Conservation (phyloP, 2,329 filamentous ascomycete species). For the Aureobasidium sp. region DNA sequence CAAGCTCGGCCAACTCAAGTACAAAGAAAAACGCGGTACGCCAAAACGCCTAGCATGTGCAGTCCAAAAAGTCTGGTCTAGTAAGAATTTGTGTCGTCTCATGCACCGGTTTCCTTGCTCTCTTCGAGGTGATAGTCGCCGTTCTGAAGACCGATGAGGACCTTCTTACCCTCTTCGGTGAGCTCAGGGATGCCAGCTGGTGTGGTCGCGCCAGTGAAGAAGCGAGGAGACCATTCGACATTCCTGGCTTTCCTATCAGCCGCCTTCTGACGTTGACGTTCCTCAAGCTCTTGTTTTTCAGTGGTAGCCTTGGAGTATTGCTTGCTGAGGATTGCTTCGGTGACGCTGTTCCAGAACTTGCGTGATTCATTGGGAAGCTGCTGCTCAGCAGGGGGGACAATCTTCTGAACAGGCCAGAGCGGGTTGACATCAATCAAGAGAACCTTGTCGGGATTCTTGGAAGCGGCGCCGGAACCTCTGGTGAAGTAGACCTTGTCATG, state of each 20-base stretch:
- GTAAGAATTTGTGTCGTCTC: neutral
- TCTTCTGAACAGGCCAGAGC: conserved; percentile 70
- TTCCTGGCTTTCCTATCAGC: conserved; percentile 66
- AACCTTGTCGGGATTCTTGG: conserved; percentile 47
- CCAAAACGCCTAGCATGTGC: conserved; percentile 10
- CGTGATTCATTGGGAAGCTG: conserved; percentile 88
- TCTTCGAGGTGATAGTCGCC: conserved; percentile 44
- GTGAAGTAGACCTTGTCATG: conserved; percentile 62
- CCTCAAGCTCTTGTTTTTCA: conserved; percentile 86
- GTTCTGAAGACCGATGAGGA: conserved; percentile 49
- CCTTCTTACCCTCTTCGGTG: conserved; percentile 54
- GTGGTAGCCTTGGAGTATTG: conserved; percentile 79
- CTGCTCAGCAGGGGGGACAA: conserved; percentile 65
- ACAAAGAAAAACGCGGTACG: no score
- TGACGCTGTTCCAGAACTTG: conserved; percentile 80
- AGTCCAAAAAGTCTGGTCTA: conserved; percentile 8
- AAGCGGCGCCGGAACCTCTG: conserved; percentile 39
- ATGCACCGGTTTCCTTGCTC: conserved; percentile 37
- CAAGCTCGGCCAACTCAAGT: no score
- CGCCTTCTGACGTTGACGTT: conserved; percentile 77
- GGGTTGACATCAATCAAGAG: conserved; percentile 86
- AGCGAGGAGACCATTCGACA: conserved; percentile 74
- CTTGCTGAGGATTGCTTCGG: conserved; percentile 73
- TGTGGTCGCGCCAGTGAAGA: conserved; percentile 64
- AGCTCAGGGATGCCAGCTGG: conserved; percentile 56